These are phyloP conservation scores for Exophiala sp. DNA, from an alignment of 2,329 filamentous ascomycete species.

Conservation along the genomic window DNA sequence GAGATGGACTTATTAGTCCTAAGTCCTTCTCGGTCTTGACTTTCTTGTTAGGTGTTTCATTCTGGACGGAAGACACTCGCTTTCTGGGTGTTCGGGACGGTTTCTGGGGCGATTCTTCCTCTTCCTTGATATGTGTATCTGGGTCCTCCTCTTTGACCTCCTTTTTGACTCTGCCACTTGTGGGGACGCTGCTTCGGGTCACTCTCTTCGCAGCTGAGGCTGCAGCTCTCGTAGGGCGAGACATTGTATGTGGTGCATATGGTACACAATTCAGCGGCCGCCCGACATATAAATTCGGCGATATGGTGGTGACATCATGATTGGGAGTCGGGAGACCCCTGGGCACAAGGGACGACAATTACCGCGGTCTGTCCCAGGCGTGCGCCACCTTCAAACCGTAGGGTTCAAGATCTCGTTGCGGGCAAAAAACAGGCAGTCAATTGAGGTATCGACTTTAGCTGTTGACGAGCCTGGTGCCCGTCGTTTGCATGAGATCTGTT, in stretches of 20 bases:
- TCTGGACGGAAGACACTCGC: conserved; percentile 2
- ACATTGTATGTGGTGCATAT: neutral
- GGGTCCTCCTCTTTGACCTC: conserved; percentile 6
- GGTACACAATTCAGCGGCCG: neutral
- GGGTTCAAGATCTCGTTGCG: no score
- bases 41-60: conserved; percentile 10
- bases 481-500: no score
- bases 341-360: no score
- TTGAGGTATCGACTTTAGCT: no score
- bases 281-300: neutral
- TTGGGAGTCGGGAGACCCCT: neutral
- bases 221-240: conserved; percentile 3
- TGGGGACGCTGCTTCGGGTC: conserved; percentile 10
- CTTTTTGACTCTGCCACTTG: neutral
- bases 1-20: conserved; percentile 5
- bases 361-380: no score
- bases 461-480: no score
- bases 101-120: conserved; percentile 9
- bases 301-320: neutral
- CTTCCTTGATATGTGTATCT: conserved; percentile 10
- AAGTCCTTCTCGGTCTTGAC: conserved; percentile 15
- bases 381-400: no score
- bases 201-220: conserved; percentile 12
- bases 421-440: no score
- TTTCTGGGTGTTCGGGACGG: conserved; percentile 1